phyloP scores from a whole-genome alignment of 495 filamentous ascomycete species.

The Neurospora sp. region DNA sequence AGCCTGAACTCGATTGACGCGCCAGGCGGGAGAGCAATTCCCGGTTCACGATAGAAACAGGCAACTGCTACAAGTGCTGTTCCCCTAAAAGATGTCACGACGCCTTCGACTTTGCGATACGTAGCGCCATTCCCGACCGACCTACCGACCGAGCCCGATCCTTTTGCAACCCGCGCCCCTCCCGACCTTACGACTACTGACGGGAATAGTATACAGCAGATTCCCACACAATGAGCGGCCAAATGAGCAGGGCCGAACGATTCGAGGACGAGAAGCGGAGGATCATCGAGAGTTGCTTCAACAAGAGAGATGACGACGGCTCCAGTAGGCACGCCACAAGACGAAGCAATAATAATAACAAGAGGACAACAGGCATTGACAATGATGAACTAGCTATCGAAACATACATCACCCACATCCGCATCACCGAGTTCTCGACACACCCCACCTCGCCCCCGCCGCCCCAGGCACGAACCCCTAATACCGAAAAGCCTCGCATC shows the following conservation, averaged over 20 bases:
- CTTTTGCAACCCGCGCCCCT: not conserved
- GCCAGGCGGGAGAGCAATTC: not conserved
- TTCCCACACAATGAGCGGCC: slow-evolving; percentile 16
- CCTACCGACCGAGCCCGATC: not conserved
- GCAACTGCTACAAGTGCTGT: not conserved
- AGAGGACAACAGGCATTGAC: not conserved
- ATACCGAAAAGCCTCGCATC: slow-evolving; percentile 78
- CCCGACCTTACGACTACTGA: not conserved
- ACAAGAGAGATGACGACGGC: slow-evolving; percentile 75
- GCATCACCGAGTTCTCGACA: slow-evolving; percentile 71
- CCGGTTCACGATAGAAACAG: not conserved
- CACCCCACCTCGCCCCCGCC: slow-evolving; percentile 83
- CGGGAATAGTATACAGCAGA: not conserved
- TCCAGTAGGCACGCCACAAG: slow-evolving; percentile 46
- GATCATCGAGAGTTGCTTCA: slow-evolving; percentile 87
- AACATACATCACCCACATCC: slow-evolving; percentile 96
- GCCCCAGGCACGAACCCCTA: slow-evolving; percentile 49
- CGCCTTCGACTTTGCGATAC: not conserved
- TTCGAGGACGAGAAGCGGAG: slow-evolving; percentile 95
- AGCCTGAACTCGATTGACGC: not conserved
- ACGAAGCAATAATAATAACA: not conserved
- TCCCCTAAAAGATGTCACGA: slow-evolving; percentile 1
- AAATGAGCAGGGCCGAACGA: slow-evolving; percentile 64
- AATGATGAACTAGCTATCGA: slow-evolving; percentile 41
- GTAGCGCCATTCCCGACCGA: not conserved